Evolutionary conservation across 2,329 filamentous ascomycete genomes (phyloP).

Genomic region (Colletotrichum ledebouriae): DNA sequence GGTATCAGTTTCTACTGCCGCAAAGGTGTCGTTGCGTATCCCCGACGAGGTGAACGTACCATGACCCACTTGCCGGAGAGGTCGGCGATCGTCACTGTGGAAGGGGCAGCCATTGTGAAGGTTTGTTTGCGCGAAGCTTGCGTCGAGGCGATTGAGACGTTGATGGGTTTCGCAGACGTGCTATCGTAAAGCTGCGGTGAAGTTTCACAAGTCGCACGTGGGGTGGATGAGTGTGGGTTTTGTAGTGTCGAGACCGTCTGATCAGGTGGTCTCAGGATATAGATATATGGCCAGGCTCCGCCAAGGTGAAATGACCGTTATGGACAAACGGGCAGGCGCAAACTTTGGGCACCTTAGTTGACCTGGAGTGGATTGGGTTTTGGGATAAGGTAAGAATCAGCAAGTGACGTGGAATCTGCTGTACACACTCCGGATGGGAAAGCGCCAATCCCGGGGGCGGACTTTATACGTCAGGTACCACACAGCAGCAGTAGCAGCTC

Average conservation of each 20-base stretch:
- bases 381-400: background rate
- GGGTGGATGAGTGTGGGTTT: slow-evolving; percentile 11
- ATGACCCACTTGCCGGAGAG: slow-evolving; percentile 78
- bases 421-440: too few species aligned
- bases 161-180: background rate
- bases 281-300: slow-evolving; percentile 7
- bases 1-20: background rate
- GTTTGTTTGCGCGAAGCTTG: background rate
- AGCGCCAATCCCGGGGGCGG: too few species aligned
- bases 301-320: slow-evolving; percentile 15
- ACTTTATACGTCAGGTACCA: too few species aligned
- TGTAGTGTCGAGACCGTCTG: slow-evolving; percentile 2
- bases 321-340: slow-evolving; percentile 21
- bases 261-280: slow-evolving; percentile 4
- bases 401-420: slow-evolving; percentile 3
- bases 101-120: slow-evolving; percentile 76
- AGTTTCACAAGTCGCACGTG: background rate
- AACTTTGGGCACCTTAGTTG: background rate
- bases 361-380: background rate
- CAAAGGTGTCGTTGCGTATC: too few species aligned
- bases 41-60: slow-evolving; percentile 60
- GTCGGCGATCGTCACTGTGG: slow-evolving; percentile 74
- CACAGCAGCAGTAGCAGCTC: too few species aligned
- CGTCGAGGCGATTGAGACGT: background rate
- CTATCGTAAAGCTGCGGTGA: slow-evolving; percentile 15